These are phyloP conservation scores for Cystodermella granulosa DNA, from an alignment of 1,284 basidiomycete genomes.

Conservation along the genomic window DNA sequence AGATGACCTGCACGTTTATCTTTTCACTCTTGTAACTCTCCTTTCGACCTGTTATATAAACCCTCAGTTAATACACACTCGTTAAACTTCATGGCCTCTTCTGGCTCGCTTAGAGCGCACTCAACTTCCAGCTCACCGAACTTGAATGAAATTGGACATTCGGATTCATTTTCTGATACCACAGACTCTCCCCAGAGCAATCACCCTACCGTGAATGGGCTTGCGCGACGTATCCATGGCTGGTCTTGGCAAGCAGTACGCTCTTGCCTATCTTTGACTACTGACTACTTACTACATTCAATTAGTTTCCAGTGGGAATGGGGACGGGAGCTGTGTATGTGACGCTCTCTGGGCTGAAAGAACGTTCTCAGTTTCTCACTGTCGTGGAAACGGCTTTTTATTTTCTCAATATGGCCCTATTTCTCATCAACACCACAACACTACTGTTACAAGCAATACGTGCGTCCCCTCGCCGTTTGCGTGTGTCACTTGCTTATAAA, in stretches of 20 bases:
- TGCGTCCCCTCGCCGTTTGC: slow-evolving; percentile 22
- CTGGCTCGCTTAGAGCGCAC: not conserved
- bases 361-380: slow-evolving; percentile 32
- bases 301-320: slow-evolving; percentile 49
- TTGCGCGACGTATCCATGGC: slow-evolving; percentile 45
- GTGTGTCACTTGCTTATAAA: not conserved
- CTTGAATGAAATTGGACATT: not conserved
- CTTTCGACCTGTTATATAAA: too few relatives aligned
- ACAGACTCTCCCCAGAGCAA: not conserved
- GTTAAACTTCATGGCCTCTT: not conserved
- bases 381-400: slow-evolving; percentile 44
- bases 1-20: too few relatives aligned
- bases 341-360: slow-evolving; percentile 41
- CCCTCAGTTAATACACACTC: too few relatives aligned
- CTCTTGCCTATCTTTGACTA: slow-evolving; percentile 3
- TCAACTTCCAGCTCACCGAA: not conserved
- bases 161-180: not conserved
- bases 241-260: slow-evolving; percentile 50
- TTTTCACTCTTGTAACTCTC: too few relatives aligned
- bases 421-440: slow-evolving; percentile 42
- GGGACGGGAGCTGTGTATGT: slow-evolving; percentile 50
- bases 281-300: not conserved
- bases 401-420: slow-evolving; percentile 45
- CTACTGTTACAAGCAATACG: slow-evolving; percentile 43
- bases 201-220: slow-evolving; percentile 20